Evolutionary conservation across 1,284 basidiomycete genomes (phyloP), one percentile per base, ranked within the genome.

Genomic region (Singerocomus rubriflavus): DNA sequence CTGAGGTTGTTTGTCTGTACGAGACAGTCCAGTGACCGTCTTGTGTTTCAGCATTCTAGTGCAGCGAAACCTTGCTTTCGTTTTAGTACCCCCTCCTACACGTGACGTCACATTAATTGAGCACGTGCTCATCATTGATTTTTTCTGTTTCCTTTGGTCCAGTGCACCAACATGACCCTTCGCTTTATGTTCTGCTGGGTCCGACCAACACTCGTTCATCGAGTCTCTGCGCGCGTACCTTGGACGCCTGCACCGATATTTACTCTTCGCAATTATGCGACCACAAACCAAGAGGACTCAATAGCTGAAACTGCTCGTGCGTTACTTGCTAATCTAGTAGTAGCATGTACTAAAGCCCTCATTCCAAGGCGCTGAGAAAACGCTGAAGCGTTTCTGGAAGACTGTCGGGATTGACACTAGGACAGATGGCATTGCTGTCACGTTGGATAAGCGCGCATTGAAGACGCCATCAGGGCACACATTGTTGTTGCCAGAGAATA

Each of bases 321-420:
- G 70, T 63, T 26, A 44, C 36, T 17, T 38, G 33, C 44, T 16
- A 12, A 43, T 36, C 17, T 37, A 21, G 21, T 45, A 27, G 10
- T 25, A 35, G 29, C 34, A 1, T 11, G 21, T 33, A 26, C 54
- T 66, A 26, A 69, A 44, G 16, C 30, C 21, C 21, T 21, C 39
- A 26, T 46, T 44, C 51, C 1, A 64, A 95, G 93, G 87, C 57
- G 92, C 91, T 14, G 91, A 96, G 70, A 80, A 82, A 32, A 91
- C 89, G 2, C 73, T 92, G 67, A 86, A 87, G 55, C 76, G 94
- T 27, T 98, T 98, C 67, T 98, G 94, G 94, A 93, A 93, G 65
- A 81, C 79, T 1, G 93, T 93, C 13, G 80, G 80, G 27, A 74
- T 96, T 51, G 82, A 86, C 54, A 71, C 77, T 51, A 77, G 78